phyloP scores from a whole-genome alignment of 805 yeast genomes.

The Metschnikowia cerradonensis region DNA sequence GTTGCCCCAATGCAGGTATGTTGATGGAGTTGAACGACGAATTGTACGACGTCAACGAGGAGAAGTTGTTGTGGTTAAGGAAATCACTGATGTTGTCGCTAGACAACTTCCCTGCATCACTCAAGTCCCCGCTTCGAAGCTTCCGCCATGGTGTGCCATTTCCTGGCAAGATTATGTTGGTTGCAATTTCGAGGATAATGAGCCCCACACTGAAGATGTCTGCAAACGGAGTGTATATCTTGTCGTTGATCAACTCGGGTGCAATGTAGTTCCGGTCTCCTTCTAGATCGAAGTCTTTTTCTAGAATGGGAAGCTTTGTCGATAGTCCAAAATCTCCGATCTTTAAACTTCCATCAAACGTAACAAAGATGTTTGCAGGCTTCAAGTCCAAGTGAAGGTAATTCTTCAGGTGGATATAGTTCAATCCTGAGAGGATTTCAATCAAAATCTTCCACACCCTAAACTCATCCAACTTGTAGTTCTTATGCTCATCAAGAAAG shows the following conservation, averaged over 20 bases:
- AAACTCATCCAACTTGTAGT: slow-evolving; percentile 85
- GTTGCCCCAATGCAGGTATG: slow-evolving; percentile 12
- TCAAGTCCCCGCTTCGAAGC: slow-evolving; percentile 86
- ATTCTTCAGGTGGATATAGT: slow-evolving; percentile 69
- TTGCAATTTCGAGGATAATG: slow-evolving; percentile 91
- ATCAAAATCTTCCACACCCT: slow-evolving; percentile 94
- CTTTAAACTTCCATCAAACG: slow-evolving; percentile 91
- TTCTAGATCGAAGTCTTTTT: slow-evolving; percentile 77
- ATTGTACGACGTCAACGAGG: slow-evolving; percentile 31
- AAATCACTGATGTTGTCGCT: slow-evolving; percentile 43
- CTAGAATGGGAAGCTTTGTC: slow-evolving; percentile 65
- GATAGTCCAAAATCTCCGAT: slow-evolving; percentile 98
- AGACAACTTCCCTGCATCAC: slow-evolving; percentile 87
- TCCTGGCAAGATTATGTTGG: slow-evolving; percentile 90
- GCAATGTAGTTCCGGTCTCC: slow-evolving; percentile 98
- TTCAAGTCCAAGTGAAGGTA: slow-evolving; percentile 87
- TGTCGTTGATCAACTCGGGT: slow-evolving; percentile 84
- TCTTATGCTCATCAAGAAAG: slow-evolving; percentile 70
- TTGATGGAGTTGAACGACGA: slow-evolving; percentile 20
- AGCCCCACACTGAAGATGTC: slow-evolving; percentile 94
- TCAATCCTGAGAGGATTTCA: slow-evolving; percentile 75
- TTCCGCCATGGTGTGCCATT: slow-evolving; percentile 97
- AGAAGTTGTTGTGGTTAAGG: slow-evolving; percentile 34
- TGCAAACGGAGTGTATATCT: slow-evolving; percentile 84
- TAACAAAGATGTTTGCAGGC: slow-evolving; percentile 91